Percentiles rank a stretch among this genome's conserved stretches.
phyloP scores from a whole-genome alignment of 352 stramenopile genomes.

The Peronospora farinosa region DNA sequence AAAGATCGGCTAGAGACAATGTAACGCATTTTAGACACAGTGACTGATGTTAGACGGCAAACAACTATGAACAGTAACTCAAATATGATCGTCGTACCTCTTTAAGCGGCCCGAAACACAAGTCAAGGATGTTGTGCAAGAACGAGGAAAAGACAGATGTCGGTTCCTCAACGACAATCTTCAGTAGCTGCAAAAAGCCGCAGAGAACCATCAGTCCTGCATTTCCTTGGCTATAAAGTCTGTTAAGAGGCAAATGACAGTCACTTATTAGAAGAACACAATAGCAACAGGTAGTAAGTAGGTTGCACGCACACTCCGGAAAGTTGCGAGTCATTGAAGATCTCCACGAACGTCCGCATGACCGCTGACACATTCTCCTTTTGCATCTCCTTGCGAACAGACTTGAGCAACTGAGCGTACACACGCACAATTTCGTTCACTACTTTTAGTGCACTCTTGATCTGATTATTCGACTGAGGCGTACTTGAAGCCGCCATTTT shows the following conservation, averaged over 20 bases:
- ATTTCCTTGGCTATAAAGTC: conserved; percentile 55
- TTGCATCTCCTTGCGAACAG: conserved; percentile 77
- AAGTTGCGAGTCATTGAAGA: conserved; percentile 74
- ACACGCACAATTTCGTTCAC: conserved; percentile 76
- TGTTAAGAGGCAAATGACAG: conserved; percentile 14
- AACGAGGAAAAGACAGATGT: conserved; percentile 69
- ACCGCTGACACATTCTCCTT: conserved; percentile 64
- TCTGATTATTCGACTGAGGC: conserved; percentile 34
- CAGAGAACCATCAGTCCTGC: conserved; percentile 64
- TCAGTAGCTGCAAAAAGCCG: conserved; percentile 69
- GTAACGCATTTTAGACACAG: background rate
- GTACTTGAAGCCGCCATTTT: conserved; percentile 31
- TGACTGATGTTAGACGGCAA: background rate
- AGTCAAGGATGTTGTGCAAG: conserved; percentile 65
- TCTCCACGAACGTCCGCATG: conserved; percentile 73
- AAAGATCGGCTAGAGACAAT: conserved; percentile 49
- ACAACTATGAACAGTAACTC: background rate
- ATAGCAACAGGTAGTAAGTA: background rate
- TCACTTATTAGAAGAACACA: background rate
- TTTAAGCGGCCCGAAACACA: conserved; percentile 74
- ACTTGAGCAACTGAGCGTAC: conserved; percentile 73
- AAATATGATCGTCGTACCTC: conserved; percentile 37
- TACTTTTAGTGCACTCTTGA: conserved; percentile 63
- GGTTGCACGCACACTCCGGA: conserved; percentile 43
- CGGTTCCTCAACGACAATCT: conserved; percentile 71